Percentiles rank a stretch among this genome's conserved stretches.
These are phyloP conservation scores for Talaromyces sp. DNA, from an alignment of 2,329 filamentous ascomycete species.

Conservation along the genomic window DNA sequence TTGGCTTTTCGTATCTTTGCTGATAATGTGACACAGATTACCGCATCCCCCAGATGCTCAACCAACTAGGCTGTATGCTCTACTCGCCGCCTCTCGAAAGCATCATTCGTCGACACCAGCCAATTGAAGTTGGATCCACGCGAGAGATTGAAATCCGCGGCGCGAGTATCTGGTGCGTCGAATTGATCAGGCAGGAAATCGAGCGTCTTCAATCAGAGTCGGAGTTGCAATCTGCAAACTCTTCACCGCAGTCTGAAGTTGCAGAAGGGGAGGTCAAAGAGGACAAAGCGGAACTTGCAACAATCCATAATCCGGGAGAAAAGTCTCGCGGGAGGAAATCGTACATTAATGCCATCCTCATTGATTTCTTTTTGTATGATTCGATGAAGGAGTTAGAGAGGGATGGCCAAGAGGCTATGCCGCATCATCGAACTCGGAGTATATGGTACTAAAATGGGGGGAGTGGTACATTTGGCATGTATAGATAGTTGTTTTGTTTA, in stretches of 20 bases:
- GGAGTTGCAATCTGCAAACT: background rate
- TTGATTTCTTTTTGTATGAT: slow-evolving; percentile 97
- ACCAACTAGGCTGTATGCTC: slow-evolving; percentile 71
- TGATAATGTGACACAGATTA: slow-evolving; percentile 57
- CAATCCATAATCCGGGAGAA: background rate
- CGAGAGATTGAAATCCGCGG: slow-evolving; percentile 88
- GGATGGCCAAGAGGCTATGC: slow-evolving; percentile 51
- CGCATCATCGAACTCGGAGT: slow-evolving; percentile 83
- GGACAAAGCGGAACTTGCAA: slow-evolving; percentile 9
- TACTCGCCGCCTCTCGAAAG: slow-evolving; percentile 76
- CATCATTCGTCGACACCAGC: slow-evolving; percentile 58
- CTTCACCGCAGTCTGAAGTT: slow-evolving; percentile 3
- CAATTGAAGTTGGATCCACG: slow-evolving; percentile 63
- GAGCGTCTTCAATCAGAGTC: slow-evolving; percentile 60
- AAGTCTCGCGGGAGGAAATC: slow-evolving; percentile 6
- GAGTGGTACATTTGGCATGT: background rate
- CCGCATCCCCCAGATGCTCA: slow-evolving; percentile 87
- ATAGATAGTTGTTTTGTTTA: background rate
- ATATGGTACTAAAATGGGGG: slow-evolving; percentile 70
- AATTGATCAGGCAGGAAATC: slow-evolving; percentile 80
- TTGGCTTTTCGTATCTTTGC: background rate
- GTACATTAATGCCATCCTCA: slow-evolving; percentile 78
- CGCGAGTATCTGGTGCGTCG: slow-evolving; percentile 94
- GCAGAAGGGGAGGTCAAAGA: background rate
- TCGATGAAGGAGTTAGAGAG: slow-evolving; percentile 79